Evolutionary conservation across 108 stramenopile species (phyloP), one percentile per base, ranked within the genome.

Genomic region (Nitzschia sp.): DNA sequence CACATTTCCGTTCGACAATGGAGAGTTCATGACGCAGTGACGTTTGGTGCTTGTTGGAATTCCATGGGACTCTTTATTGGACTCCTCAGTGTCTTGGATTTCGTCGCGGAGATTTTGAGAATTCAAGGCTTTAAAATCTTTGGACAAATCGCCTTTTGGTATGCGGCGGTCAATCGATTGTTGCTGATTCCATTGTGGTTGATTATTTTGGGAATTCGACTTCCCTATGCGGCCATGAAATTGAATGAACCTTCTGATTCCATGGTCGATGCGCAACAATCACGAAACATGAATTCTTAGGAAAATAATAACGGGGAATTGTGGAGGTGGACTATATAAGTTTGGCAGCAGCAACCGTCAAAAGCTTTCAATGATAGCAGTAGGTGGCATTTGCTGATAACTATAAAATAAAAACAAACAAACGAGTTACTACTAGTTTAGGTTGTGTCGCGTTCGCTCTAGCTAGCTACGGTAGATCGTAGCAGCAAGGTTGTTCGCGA

Each of bases 101-200:
- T 93, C 60, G 69, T 80, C 0, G 73, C 81, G 6, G 88, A 85
- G 34, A 72, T 89, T 8, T 51, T 89, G 28, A 81, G 87, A n/a
- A 73, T 90, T 36, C 47, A 77, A 0, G 74, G 77, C 9, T 87
- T 85, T 72, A 11, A 35, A 24, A 25, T 66, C 13, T 89, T 87
- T 64, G 59, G 66, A 13, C 42, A 35, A 18, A 75, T 88, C 60
- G 71, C 86, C 23, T 71, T 88, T 64, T 72, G 62, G 24, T 78
- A 77, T 21, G 72, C 78, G 21, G 2, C 63, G 1, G 27, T 85
- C 8, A 76, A 82, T 24, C 87, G 82, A 6, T 31, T 90, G 30
- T 53, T 93, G 17, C 66, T 88, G 18, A 30, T 90, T 5, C 92
- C 92, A 0, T 53, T 75, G 53, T 89, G 88, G 87, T 63, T 88